Conservation (phyloP, 345 rosid genomes). For the Euphorbia pulcherrima region DNA sequence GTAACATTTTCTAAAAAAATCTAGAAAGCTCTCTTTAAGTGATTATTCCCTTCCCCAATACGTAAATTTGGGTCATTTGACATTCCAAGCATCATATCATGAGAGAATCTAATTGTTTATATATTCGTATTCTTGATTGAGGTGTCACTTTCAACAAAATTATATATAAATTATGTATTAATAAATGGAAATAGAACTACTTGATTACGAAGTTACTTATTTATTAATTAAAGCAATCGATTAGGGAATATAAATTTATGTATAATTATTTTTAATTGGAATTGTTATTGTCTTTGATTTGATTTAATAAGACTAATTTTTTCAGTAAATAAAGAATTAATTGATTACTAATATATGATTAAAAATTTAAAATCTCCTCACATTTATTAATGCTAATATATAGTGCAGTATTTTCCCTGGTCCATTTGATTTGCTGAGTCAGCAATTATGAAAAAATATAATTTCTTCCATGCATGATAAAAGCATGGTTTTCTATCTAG, state of each 20-base stretch:
- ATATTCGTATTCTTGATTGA: constrained; percentile 30
- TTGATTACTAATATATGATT: neutral
- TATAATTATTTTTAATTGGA: too few species aligned
- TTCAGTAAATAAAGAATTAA: too few species aligned
- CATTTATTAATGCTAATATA: too few species aligned
- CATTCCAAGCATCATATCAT: constrained; percentile 23
- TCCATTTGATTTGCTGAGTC: neutral
- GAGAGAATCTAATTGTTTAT: constrained; percentile 20
- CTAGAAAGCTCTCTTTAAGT: constrained; percentile 18
- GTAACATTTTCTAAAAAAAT: neutral
- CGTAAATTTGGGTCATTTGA: constrained; percentile 19
- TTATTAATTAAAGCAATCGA: too few species aligned
- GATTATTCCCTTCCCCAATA: constrained; percentile 26
- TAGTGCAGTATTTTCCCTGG: neutral
- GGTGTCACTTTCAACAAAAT: constrained; percentile 6
- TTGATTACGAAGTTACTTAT: too few species aligned
- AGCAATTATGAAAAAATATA: neutral
- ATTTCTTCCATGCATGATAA: too few species aligned
- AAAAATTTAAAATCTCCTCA: too few species aligned
- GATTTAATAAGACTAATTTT: too few species aligned
- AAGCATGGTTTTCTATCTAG: too few species aligned
- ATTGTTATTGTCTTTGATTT: too few species aligned
- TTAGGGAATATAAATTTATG: too few species aligned
- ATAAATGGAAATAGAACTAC: neutral
- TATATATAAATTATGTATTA: neutral